phyloP scores from a whole-genome alignment of 2,329 filamentous ascomycete genomes.

The Alternaria dauci region DNA sequence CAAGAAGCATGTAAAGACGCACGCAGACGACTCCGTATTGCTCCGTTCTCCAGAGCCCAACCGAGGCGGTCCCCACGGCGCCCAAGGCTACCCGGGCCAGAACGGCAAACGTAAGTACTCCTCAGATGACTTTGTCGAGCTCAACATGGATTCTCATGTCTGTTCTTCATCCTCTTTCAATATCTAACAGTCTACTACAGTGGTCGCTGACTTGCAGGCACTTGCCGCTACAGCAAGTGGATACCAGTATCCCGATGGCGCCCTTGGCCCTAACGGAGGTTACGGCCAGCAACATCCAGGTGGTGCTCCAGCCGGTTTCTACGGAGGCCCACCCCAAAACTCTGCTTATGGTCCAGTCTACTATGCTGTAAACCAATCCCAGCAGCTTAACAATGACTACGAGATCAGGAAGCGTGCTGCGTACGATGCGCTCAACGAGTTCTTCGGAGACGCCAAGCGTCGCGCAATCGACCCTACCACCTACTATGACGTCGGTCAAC shows the following conservation, averaged over 20 bases:
- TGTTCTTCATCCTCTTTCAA: conserved; percentile 30
- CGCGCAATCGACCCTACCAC: conserved; percentile 86
- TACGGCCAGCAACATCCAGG: conserved; percentile 63
- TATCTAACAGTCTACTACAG: conserved; percentile 49
- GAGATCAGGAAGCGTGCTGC: conserved; percentile 79
- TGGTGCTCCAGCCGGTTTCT: conserved; percentile 57
- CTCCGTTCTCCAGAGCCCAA: conserved; percentile 70
- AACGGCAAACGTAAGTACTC: conserved; percentile 52
- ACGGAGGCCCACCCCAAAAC: conserved; percentile 63
- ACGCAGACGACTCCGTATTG: conserved; percentile 90
- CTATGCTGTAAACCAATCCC: conserved; percentile 74
- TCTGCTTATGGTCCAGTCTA: conserved; percentile 75
- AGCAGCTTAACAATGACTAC: conserved; percentile 72
- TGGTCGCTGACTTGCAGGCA: conserved; percentile 58
- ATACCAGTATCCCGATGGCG: conserved; percentile 58
- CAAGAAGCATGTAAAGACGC: conserved; percentile 99
- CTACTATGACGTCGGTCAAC: conserved; percentile 91
- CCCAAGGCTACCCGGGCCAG: conserved; percentile 46
- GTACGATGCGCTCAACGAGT: conserved; percentile 90
- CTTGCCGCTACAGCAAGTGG: conserved; percentile 59
- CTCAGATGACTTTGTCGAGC: conserved; percentile 7
- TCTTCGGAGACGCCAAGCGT: conserved; percentile 92
- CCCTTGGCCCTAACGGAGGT: conserved; percentile 45
- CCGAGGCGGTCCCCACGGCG: conserved; percentile 52
- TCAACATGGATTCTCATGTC: background rate